phyloP scores from a whole-genome alignment of 2,329 filamentous ascomycete species.

The Hortaea sp. region DNA sequence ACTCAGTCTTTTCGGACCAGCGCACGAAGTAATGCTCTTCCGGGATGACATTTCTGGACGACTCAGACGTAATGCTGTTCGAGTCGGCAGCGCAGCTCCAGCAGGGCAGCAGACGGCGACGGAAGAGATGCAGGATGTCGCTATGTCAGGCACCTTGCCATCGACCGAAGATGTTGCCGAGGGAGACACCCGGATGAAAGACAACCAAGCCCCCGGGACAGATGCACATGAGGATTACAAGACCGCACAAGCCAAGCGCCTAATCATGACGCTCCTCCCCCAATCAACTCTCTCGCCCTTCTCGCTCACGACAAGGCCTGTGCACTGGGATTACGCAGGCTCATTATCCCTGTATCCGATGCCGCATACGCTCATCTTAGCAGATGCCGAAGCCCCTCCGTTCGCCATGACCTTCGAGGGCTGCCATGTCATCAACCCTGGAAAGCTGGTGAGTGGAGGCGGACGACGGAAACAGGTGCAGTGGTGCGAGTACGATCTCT shows the following conservation, averaged over 20 bases:
- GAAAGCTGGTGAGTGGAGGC: conserved; percentile 53
- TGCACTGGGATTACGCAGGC: conserved; percentile 76
- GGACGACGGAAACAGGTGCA: conserved; percentile 53
- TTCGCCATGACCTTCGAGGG: conserved; percentile 91
- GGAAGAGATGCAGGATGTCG: conserved; percentile 15
- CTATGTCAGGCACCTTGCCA: conserved; percentile 21
- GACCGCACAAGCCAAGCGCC: conserved; percentile 21
- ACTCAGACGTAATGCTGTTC: conserved; percentile 65
- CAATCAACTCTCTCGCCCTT: conserved; percentile 87
- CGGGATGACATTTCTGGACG: conserved; percentile 77
- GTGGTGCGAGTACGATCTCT: conserved; percentile 82
- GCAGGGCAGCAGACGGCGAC: conserved; percentile 16
- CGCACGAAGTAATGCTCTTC: conserved; percentile 78
- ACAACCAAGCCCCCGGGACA: neutral
- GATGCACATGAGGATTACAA: conserved; percentile 7
- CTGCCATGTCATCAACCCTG: conserved; percentile 92
- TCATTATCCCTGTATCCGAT: conserved; percentile 77
- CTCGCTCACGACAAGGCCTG: conserved; percentile 63
- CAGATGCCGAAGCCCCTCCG: conserved; percentile 69
- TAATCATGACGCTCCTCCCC: conserved; percentile 85
- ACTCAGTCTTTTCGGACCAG: conserved; percentile 74
- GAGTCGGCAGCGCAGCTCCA: conserved; percentile 45
- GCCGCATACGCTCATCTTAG: conserved; percentile 71
- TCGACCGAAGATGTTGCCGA: conserved; percentile 11
- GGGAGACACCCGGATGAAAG: conserved; percentile 11